Evolutionary conservation across 2,329 filamentous ascomycete genomes (phyloP), one percentile per base, ranked within the genome.

Genomic region (Calonectria henricotiae): DNA sequence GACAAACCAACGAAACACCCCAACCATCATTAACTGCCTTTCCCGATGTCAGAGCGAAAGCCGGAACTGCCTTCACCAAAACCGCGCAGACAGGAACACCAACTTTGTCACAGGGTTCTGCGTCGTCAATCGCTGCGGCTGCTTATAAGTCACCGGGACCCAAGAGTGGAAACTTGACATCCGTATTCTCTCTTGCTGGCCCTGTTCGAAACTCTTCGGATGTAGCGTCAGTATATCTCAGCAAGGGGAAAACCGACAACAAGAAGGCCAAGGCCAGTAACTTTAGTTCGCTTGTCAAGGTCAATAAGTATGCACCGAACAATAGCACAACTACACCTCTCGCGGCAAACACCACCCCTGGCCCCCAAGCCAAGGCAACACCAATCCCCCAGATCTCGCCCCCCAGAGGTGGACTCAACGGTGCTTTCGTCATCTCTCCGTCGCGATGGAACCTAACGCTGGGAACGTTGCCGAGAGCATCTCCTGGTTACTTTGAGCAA

Each of bases 401-500:
- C 17, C 51, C 51, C 6, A 39, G 23, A 2, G 23, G 13, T 15
- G n/a, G 5, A 2, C 13, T 13, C 13, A 27, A 58, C 7, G 51
- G 32, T 7, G 7, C 51, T 12, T 15, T 39, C 32, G 12, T 39
- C 12, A 25, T 58, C 11, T 25, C 32, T 32, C 32, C 51, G 3
- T 39, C 51, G 13, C 51, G 35, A 39, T 58, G 51, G 51, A 58
- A 58, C 35, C 20, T 58, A 13, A 39, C 51, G 35, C 13, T 39
- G 51, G 51, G 35, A 58, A 17, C 51, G 51, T 8, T 39, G 32
- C 32, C 51, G 20, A 58, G 51, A 39, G 13, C 37, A 5, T 39
- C 58, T 46, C 37, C 54, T 13, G 20, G n/a, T 17, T 44, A 23
- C 30, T 27, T 63, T 12, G 23, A 66, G 37, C 47, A 71, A n/a